A percentile compares a stretch with the other conserved stretches of the same genome.
Conservation (phyloP, 129 eudicot genomes). For the Escallonia rubra region DNA sequence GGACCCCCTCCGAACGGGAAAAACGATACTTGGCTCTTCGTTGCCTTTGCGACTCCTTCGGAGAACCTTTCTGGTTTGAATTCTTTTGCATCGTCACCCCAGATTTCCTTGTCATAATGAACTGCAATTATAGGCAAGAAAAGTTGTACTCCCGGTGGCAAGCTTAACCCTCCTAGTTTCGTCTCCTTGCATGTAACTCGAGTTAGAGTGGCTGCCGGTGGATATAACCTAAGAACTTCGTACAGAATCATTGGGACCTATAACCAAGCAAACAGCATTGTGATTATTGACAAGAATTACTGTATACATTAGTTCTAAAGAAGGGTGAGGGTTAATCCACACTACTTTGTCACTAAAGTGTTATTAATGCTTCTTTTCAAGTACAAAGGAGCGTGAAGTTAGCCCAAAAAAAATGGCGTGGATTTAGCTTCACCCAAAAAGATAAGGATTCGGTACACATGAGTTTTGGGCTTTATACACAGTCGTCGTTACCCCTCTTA, state of each 20-base stretch:
- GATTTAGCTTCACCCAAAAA: too few relatives aligned
- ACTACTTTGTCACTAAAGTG: background rate
- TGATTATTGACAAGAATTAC: background rate
- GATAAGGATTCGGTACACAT: too few relatives aligned
- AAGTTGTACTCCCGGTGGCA: slow-evolving; percentile 23
- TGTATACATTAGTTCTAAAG: too few relatives aligned
- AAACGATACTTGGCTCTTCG: slow-evolving; percentile 21
- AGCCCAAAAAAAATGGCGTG: background rate
- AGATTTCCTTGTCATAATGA: slow-evolving; percentile 26
- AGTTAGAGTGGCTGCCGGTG: slow-evolving; percentile 15
- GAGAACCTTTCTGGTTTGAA: slow-evolving; percentile 38
- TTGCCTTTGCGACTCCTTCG: slow-evolving; percentile 25
- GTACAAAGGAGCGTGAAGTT: background rate
- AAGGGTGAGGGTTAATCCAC: background rate
- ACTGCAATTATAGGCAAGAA: slow-evolving; percentile 15
- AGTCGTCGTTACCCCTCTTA: too few relatives aligned
- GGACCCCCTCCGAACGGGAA: slow-evolving; percentile 47
- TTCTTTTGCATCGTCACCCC: slow-evolving; percentile 36
- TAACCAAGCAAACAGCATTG: background rate
- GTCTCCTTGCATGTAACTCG: slow-evolving; percentile 25
- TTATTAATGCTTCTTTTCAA: background rate
- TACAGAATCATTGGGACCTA: slow-evolving; percentile 29
- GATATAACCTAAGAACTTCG: slow-evolving; percentile 39
- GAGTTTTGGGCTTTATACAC: too few relatives aligned
- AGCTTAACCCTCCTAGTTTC: slow-evolving; percentile 20